Percentiles rank a stretch among this genome's conserved stretches.
Evolutionary conservation across 2,329 filamentous ascomycete genomes (phyloP).

Genomic region (Clarireedia monteithiana): DNA sequence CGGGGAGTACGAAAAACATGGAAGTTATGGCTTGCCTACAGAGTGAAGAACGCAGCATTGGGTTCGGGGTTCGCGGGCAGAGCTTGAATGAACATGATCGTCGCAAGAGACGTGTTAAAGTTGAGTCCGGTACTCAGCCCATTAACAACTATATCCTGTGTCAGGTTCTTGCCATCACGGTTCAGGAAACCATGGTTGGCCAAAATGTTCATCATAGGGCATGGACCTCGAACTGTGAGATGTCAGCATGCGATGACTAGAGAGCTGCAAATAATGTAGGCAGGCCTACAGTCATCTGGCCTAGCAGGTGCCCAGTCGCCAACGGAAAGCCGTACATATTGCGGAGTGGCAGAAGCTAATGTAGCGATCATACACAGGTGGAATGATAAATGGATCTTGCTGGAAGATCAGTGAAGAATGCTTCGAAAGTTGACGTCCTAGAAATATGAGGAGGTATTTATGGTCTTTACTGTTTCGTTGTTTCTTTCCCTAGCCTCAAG

Average conservation of each 20-base stretch:
- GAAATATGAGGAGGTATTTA: not conserved
- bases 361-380: not conserved
- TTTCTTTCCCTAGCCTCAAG: not conserved
- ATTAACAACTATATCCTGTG: slow-evolving; percentile 27
- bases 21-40: not conserved
- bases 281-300: not conserved
- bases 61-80: slow-evolving; percentile 36
- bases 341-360: not conserved
- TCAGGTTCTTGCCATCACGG: slow-evolving; percentile 34
- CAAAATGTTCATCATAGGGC: slow-evolving; percentile 37
- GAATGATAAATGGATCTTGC: not conserved
- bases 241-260: slow-evolving; percentile 1
- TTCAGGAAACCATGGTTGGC: slow-evolving; percentile 38
- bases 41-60: slow-evolving; percentile 32
- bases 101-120: slow-evolving; percentile 34
- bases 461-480: not conserved
- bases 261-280: not conserved
- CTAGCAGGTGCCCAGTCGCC: not conserved
- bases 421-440: not conserved
- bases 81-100: slow-evolving; percentile 37
- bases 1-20: not conserved
- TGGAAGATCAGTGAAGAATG: not conserved
- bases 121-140: slow-evolving; percentile 36
- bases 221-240: slow-evolving; percentile 27
- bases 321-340: not conserved